A percentile compares a stretch with the other conserved stretches of the same genome.
These are phyloP conservation scores for Polyporus arcularius DNA, from an alignment of 768 basidiomycete genomes.

Conservation along the genomic window DNA sequence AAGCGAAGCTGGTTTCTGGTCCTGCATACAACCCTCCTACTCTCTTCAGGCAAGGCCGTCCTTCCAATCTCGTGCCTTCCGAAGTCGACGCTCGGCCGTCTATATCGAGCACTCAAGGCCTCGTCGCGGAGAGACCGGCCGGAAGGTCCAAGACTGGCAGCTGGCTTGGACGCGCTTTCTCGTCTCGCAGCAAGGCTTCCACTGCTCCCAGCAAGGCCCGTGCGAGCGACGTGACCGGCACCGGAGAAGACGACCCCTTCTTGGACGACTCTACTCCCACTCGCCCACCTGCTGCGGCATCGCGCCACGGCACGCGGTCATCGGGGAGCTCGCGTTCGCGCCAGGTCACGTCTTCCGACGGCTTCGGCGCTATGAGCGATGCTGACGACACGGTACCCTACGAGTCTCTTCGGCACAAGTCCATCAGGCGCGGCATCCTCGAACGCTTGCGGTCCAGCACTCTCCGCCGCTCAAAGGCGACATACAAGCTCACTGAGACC, in stretches of 20 bases:
- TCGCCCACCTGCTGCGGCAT: background rate
- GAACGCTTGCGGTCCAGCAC: slow-evolving; percentile 38
- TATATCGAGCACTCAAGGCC: background rate
- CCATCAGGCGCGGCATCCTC: slow-evolving; percentile 53
- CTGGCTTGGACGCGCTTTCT: slow-evolving; percentile 20
- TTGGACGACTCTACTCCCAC: slow-evolving; percentile 19
- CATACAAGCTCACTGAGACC: background rate
- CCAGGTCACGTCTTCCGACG: slow-evolving; percentile 18
- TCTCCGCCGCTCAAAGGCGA: slow-evolving; percentile 29
- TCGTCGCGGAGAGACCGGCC: background rate
- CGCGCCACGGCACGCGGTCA: background rate
- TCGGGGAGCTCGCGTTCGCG: background rate
- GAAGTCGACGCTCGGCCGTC: slow-evolving; percentile 12
- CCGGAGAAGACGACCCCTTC: slow-evolving; percentile 31
- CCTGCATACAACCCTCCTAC: slow-evolving; percentile 29
- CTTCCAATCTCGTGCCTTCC: background rate
- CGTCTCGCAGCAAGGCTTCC: background rate
- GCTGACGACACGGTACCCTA: slow-evolving; percentile 38
- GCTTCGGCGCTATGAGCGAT: slow-evolving; percentile 15
- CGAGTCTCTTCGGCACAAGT: slow-evolving; percentile 50
- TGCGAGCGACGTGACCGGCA: background rate
- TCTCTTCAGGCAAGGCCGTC: background rate
- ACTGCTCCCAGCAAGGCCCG: background rate
- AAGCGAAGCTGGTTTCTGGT: slow-evolving; percentile 24
- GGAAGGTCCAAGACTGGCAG: slow-evolving; percentile 3